phyloP scores from a whole-genome alignment of 2,329 filamentous ascomycete species.

The Penicillium oxalicum region DNA sequence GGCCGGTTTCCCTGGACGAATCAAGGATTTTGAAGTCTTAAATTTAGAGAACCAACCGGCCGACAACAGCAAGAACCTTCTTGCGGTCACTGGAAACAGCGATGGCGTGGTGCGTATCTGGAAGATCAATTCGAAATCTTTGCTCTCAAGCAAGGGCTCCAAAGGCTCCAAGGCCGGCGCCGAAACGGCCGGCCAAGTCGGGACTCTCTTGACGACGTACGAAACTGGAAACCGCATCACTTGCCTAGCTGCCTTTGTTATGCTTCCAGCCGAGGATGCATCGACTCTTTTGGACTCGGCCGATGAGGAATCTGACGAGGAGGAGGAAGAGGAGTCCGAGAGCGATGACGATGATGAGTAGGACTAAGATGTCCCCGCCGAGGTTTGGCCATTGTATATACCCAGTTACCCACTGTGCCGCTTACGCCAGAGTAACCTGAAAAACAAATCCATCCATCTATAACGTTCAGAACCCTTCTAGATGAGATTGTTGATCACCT shows the following conservation, averaged over 20 bases:
- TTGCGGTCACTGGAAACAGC: conserved; percentile 71
- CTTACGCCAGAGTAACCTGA: too few relatives aligned
- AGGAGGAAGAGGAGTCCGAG: conserved; percentile 24
- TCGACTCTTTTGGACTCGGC: conserved; percentile 58
- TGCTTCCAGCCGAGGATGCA: conserved; percentile 56
- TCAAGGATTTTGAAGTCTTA: conserved; percentile 82
- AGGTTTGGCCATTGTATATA: conserved; percentile 20
- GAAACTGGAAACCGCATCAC: conserved; percentile 86
- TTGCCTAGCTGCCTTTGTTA: conserved; percentile 77
- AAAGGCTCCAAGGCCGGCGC: conserved; percentile 17
- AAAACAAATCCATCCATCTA: too few relatives aligned
- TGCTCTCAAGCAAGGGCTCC: conserved; percentile 16
- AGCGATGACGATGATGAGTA: conserved; percentile 28
- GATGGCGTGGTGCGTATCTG: conserved; percentile 81
- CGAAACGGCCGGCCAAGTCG: conserved; percentile 45
- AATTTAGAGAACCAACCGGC: conserved; percentile 33
- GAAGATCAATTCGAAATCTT: conserved; percentile 45
- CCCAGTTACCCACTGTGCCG: conserved; percentile 9
- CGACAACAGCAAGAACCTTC: conserved; percentile 36
- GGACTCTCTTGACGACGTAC: conserved; percentile 66
- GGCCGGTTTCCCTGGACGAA: conserved; percentile 60
- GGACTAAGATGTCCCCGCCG: conserved; percentile 20
- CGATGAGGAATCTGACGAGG: conserved; percentile 39
- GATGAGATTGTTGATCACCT: too few relatives aligned
- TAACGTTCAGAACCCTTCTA: too few relatives aligned